A percentile compares a stretch with the other conserved stretches of the same genome.
These are phyloP conservation scores for Aspergillus sergii DNA, from an alignment of 2,329 filamentous ascomycete species.

Conservation along the genomic window DNA sequence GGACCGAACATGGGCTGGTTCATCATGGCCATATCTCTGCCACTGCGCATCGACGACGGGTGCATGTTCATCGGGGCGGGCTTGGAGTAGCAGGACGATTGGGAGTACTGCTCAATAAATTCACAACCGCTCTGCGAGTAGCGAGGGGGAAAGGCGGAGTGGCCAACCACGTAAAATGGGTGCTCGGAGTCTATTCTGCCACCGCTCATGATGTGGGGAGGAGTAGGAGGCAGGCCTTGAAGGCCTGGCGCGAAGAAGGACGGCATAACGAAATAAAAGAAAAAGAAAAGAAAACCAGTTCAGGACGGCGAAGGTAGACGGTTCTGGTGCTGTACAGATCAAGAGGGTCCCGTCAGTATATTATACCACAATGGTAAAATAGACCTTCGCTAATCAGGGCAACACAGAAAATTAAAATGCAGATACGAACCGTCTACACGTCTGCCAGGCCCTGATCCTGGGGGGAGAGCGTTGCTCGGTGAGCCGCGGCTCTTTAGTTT, in stretches of 20 bases:
- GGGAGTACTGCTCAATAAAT: conserved; percentile 50
- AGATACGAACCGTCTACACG: conserved; percentile 46
- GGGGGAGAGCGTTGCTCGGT: conserved; percentile 42
- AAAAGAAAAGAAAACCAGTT: conserved; percentile 29
- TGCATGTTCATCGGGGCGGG: conserved; percentile 38
- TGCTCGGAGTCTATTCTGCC: conserved; percentile 42
- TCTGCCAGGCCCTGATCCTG: conserved; percentile 44
- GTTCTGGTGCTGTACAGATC: conserved; percentile 21
- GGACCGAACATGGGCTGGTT: conserved; percentile 41
- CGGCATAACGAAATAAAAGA: conserved; percentile 38
- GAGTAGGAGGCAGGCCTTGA: conserved; percentile 46
- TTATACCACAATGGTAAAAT: conserved; percentile 8
- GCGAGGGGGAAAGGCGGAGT: conserved; percentile 44
- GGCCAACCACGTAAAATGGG: conserved; percentile 42
- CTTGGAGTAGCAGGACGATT: conserved; percentile 44
- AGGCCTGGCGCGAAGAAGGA: conserved; percentile 46
- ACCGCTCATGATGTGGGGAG: conserved; percentile 42
- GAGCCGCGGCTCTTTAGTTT: conserved; percentile 42
- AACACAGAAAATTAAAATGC: conserved; percentile 8
- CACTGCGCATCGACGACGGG: conserved; percentile 33
- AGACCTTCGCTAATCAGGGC: conserved; percentile 1
- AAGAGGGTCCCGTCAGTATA: conserved; percentile 26
- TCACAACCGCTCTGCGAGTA: conserved; percentile 48
- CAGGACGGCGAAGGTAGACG: conserved; percentile 43
- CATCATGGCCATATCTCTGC: conserved; percentile 37